Evolutionary conservation across 1,284 basidiomycete genomes (phyloP).

Genomic region (Sanghuangporus baumii): DNA sequence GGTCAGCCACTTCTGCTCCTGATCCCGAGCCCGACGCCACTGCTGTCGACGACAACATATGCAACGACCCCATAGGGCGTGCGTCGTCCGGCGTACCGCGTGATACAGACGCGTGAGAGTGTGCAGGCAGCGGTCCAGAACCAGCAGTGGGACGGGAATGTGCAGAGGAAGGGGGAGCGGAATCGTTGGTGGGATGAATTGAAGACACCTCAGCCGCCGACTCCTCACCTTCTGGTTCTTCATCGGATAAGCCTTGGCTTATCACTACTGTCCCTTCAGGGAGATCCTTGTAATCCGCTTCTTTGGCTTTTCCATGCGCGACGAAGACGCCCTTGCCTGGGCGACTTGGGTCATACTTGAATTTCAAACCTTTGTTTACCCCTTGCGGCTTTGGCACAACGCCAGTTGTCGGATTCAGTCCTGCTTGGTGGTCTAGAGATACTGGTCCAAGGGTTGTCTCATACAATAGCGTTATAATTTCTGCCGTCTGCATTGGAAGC

Average conservation of each 20-base stretch:
- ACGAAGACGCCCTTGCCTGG: conserved; percentile 85
- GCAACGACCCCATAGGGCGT: conserved; percentile 21
- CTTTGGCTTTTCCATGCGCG: conserved; percentile 48
- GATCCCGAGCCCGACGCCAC: conserved; percentile 17
- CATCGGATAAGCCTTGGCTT: conserved; percentile 34
- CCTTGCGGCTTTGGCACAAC: conserved; percentile 46
- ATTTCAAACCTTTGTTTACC: conserved; percentile 53
- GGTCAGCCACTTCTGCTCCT: conserved; percentile 14
- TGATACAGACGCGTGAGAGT: neutral
- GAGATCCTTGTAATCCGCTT: conserved; percentile 50
- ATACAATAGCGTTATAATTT: conserved; percentile 88
- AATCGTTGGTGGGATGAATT: conserved; percentile 24
- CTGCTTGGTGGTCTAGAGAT: conserved; percentile 49
- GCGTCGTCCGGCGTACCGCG: neutral
- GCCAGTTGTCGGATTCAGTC: conserved; percentile 70
- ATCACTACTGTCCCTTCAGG: conserved; percentile 58
- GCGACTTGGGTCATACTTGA: conserved; percentile 66
- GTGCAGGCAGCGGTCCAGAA: conserved; percentile 5
- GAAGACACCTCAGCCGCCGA: conserved; percentile 27
- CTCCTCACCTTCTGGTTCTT: conserved; percentile 48
- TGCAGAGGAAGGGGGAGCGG: conserved; percentile 26
- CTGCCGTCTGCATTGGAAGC: conserved; percentile 65
- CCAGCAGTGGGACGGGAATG: conserved; percentile 16
- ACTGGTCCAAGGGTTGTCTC: conserved; percentile 80
- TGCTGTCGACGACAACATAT: conserved; percentile 16